Conservation (phyloP, 2,329 filamentous ascomycete genomes). For the Coleophoma cylindrospora region DNA sequence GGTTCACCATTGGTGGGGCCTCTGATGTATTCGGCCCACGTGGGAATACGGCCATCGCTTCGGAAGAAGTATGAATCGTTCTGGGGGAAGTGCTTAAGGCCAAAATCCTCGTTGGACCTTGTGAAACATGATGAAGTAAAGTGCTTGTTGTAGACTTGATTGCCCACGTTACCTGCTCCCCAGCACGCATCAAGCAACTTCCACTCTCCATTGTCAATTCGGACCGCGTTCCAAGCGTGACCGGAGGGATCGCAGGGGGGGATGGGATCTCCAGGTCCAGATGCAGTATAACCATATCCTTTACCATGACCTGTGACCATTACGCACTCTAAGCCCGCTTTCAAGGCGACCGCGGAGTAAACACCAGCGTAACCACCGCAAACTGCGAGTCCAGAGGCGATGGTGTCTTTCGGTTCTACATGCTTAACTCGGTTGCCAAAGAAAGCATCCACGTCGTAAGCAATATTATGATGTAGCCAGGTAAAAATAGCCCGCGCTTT, state of each 20-base stretch:
- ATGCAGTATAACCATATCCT: slow-evolving; percentile 66
- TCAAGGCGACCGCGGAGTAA: slow-evolving; percentile 71
- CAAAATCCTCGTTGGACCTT: slow-evolving; percentile 72
- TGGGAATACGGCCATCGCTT: slow-evolving; percentile 59
- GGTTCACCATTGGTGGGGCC: slow-evolving; percentile 48
- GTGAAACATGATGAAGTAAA: slow-evolving; percentile 63
- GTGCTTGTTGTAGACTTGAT: slow-evolving; percentile 53
- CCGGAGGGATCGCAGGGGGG: slow-evolving; percentile 58
- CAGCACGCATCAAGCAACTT: slow-evolving; percentile 90
- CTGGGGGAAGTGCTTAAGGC: slow-evolving; percentile 70
- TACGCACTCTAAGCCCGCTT: slow-evolving; percentile 73
- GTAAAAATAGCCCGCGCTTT: slow-evolving; percentile 91
- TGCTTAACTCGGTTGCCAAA: slow-evolving; percentile 65
- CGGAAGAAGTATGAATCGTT: slow-evolving; percentile 69
- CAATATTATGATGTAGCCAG: slow-evolving; percentile 92
- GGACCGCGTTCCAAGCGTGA: slow-evolving; percentile 92
- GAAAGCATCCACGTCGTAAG: slow-evolving; percentile 77
- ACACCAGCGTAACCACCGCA: slow-evolving; percentile 88
- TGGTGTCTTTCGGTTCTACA: slow-evolving; percentile 66
- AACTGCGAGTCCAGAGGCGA: slow-evolving; percentile 75
- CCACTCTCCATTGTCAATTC: slow-evolving; percentile 83
- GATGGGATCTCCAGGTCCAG: slow-evolving; percentile 57
- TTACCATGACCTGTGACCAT: slow-evolving; percentile 80
- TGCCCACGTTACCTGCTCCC: slow-evolving; percentile 72
- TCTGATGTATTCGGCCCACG: slow-evolving; percentile 79